Conservation (phyloP, 352 stramenopile species). For the Peronospora farinosa region DNA sequence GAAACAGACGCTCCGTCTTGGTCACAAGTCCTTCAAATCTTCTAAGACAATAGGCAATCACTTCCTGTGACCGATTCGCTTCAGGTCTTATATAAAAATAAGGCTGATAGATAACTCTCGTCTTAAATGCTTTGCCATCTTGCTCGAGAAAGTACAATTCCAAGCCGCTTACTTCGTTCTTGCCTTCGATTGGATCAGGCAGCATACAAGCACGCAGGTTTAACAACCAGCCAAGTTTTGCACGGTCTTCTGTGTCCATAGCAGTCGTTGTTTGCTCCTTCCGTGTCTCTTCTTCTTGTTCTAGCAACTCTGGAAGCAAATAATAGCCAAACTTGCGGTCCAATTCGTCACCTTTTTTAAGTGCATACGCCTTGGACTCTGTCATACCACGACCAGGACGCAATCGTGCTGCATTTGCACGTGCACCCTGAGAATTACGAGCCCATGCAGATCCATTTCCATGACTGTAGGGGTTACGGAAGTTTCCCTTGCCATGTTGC, state of each 20-base stretch:
- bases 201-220: conserved; percentile 62
- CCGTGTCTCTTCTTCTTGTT: conserved; percentile 36
- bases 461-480: conserved; percentile 38
- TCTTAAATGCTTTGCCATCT: conserved; percentile 93
- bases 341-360: conserved; percentile 60
- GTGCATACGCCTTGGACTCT: conserved; percentile 47
- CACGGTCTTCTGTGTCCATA: conserved; percentile 11
- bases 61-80: conserved; percentile 56
- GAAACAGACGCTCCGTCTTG: conserved; percentile 62
- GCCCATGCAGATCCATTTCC: conserved; percentile 56
- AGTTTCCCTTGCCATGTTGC: conserved; percentile 13
- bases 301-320: conserved; percentile 50
- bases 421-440: conserved; percentile 64
- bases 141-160: conserved; percentile 95
- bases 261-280: conserved; percentile 8
- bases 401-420: conserved; percentile 41
- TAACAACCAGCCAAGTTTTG: conserved; percentile 62
- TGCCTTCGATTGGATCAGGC: conserved; percentile 46
- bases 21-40: conserved; percentile 86
- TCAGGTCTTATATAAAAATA: conserved; percentile 94
- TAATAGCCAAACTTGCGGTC: conserved; percentile 67
- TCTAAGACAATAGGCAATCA: conserved; percentile 69
- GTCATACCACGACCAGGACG: conserved; percentile 47
- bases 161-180: conserved; percentile 83
- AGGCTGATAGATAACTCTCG: conserved; percentile 90